Percentiles rank a stretch among this genome's conserved stretches.
These are phyloP conservation scores for Acmispon strigosus DNA, from an alignment of 306 rosid genomes.

Conservation along the genomic window DNA sequence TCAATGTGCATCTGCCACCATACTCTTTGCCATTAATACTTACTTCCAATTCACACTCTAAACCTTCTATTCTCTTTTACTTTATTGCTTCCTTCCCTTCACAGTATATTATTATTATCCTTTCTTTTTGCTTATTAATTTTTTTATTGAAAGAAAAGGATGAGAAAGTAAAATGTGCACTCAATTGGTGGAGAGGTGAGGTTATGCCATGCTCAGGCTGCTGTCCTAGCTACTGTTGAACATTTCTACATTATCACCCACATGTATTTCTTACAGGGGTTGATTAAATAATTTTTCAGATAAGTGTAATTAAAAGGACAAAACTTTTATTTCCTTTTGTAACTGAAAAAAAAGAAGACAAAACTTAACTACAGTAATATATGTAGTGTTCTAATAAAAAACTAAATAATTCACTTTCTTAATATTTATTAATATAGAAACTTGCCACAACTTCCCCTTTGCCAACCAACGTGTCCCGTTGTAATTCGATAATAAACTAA, in stretches of 20 bases:
- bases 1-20: slow-evolving; percentile 81
- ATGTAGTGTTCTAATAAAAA: no score
- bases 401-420: no score
- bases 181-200: not conserved
- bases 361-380: no score
- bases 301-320: no score
- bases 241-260: not conserved
- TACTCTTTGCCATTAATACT: slow-evolving; percentile 49
- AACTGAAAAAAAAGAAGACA: no score
- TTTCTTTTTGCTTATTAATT: not conserved
- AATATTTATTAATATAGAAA: no score
- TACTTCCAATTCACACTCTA: slow-evolving; percentile 25
- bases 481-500: no score
- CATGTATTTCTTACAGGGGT: no score
- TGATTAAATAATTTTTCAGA: no score
- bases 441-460: no score
- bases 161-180: not conserved
- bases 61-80: slow-evolving; percentile 8
- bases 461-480: no score
- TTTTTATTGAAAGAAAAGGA: not conserved
- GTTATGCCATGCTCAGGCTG: not conserved
- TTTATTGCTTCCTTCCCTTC: not conserved
- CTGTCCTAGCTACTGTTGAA: not conserved
- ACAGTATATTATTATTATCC: not conserved
- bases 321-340: no score